Percentiles rank a stretch among this genome's conserved stretches.
phyloP scores from a whole-genome alignment of 495 filamentous ascomycete species.

The Hypoxylon cercidicola region DNA sequence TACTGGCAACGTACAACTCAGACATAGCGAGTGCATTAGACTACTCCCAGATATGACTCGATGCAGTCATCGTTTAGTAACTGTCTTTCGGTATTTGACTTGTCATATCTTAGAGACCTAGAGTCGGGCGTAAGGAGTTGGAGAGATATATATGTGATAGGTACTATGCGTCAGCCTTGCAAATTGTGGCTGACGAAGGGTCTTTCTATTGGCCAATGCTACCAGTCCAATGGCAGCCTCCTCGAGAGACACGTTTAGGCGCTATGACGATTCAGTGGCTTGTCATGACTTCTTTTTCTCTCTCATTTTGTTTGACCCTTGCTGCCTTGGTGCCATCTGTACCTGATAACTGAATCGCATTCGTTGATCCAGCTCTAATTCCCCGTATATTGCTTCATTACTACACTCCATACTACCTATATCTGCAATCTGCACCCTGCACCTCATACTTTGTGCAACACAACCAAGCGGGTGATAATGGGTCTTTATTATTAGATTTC shows the following conservation, averaged over 20 bases:
- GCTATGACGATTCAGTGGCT: constrained; percentile 42
- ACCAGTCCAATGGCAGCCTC: constrained; percentile 37
- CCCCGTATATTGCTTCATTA: neutral
- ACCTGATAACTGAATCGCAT: constrained; percentile 23
- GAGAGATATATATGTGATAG: neutral
- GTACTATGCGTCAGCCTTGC: constrained; percentile 30
- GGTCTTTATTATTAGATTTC: constrained; percentile 29
- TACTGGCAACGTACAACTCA: no score
- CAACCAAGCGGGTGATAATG: constrained; percentile 27
- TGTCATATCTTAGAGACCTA: neutral
- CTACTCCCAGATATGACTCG: no score
- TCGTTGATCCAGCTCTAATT: neutral
- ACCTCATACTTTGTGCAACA: constrained; percentile 26
- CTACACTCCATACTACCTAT: no score
- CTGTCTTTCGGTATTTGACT: neutral
- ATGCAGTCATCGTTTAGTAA: no score
- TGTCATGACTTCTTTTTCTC: constrained; percentile 26
- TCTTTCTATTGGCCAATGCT: constrained; percentile 21
- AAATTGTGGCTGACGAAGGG: constrained; percentile 23
- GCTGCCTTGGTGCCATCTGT: neutral
- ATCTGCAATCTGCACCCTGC: no score
- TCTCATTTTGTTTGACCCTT: constrained; percentile 14
- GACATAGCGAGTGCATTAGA: no score
- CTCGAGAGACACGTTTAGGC: constrained; percentile 37
- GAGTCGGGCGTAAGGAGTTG: neutral